Evolutionary conservation across 228 moss, liverwort and hornwort genomes (phyloP).

Genomic region (Sphagnum magellanicum): DNA sequence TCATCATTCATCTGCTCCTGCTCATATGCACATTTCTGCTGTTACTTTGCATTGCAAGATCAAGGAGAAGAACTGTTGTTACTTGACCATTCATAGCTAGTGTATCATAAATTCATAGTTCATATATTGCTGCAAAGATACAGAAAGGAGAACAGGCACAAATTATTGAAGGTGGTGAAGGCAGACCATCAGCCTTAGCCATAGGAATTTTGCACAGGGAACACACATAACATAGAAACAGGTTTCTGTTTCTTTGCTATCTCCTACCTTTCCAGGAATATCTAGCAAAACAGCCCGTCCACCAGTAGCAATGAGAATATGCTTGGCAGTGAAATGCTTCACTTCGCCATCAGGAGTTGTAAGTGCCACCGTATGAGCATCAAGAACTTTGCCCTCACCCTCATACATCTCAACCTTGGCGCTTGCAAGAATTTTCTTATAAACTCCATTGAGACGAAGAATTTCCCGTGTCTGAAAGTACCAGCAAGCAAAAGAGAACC

Average conservation of each 20-base stretch:
- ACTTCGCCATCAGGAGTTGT: slow-evolving; percentile 49
- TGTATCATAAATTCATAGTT: too few relatives aligned
- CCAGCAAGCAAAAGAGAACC: not conserved
- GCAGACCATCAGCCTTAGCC: too few relatives aligned
- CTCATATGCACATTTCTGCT: too few relatives aligned
- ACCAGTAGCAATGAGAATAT: slow-evolving; percentile 78
- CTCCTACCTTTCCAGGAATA: slow-evolving; percentile 73
- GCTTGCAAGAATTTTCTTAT: slow-evolving; percentile 53
- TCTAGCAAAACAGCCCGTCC: slow-evolving; percentile 58
- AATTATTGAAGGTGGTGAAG: too few relatives aligned
- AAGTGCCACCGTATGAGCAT: slow-evolving; percentile 73
- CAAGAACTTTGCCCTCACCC: slow-evolving; percentile 69
- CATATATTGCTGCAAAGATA: too few relatives aligned
- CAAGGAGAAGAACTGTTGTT: too few relatives aligned
- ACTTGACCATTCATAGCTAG: too few relatives aligned
- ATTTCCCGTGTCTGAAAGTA: slow-evolving; percentile 71
- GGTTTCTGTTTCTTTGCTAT: not conserved
- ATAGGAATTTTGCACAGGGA: not conserved
- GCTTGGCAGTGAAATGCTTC: slow-evolving; percentile 60
- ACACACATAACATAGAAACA: not conserved
- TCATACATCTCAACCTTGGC: slow-evolving; percentile 78
- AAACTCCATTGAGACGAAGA: slow-evolving; percentile 79
- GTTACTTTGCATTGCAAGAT: too few relatives aligned
- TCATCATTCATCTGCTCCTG: not conserved
- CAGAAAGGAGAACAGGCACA: too few relatives aligned